phyloP scores from a whole-genome alignment of 164 flowering plant genomes.

The Macadamia integrifolia region DNA sequence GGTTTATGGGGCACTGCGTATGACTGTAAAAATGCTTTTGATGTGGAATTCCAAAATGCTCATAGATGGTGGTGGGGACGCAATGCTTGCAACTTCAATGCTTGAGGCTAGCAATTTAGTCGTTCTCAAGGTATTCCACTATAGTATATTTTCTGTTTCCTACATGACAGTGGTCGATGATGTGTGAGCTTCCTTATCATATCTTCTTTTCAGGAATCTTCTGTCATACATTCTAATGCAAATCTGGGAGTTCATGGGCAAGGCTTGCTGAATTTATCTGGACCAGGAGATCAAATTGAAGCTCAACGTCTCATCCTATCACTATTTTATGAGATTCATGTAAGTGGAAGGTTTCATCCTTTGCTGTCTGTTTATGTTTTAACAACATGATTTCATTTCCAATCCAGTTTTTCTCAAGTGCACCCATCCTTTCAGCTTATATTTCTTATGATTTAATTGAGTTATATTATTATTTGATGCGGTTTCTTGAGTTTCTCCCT shows the following conservation, averaged over 20 bases:
- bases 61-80: conserved; percentile 70
- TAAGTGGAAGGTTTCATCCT: conserved; percentile 29
- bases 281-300: conserved; percentile 86
- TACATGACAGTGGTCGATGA: conserved; percentile 4
- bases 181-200: conserved; percentile 8
- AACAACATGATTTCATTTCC: too few species aligned
- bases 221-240: conserved; percentile 89
- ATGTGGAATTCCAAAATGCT: conserved; percentile 93
- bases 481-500: too few species aligned
- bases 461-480: too few species aligned
- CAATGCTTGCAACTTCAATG: conserved; percentile 76
- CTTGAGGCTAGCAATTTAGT: conserved; percentile 91
- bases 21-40: conserved; percentile 87
- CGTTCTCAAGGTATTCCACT: conserved; percentile 66
- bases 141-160: background rate
- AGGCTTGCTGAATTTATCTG: conserved; percentile 87
- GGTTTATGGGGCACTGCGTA: conserved; percentile 92
- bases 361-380: too few species aligned
- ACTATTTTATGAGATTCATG: conserved; percentile 83
- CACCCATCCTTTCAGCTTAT: too few species aligned
- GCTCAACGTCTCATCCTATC: conserved; percentile 91
- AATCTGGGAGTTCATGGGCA: conserved; percentile 98
- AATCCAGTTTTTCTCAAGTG: too few species aligned
- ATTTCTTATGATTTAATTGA: too few species aligned
- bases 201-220: conserved; percentile 56